Percentiles rank a stretch among this genome's conserved stretches.
Conservation (phyloP, 2,329 filamentous ascomycete genomes). For the Beauveria varroae region DNA sequence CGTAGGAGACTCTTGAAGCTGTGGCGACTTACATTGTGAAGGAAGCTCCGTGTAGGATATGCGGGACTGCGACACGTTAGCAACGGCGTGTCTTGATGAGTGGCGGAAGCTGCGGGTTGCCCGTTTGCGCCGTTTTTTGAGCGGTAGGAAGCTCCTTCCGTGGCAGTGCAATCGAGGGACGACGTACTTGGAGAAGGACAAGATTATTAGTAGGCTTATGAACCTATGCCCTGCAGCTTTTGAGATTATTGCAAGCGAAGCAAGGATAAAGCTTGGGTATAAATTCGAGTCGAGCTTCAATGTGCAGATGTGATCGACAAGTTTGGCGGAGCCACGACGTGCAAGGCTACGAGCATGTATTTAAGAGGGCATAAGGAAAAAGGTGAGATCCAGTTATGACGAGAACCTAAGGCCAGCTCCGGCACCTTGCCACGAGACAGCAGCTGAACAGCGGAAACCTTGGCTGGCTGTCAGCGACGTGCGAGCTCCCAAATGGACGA, state of each 20-base stretch:
- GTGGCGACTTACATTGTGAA: constrained; percentile 6
- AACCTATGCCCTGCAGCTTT: neutral
- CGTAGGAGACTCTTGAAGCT: neutral
- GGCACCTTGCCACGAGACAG: neutral
- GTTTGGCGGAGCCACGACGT: neutral
- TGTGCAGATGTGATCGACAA: constrained; percentile 11
- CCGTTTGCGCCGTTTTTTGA: neutral
- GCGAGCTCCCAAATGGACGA: neutral
- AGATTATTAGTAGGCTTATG: neutral
- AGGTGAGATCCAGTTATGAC: neutral
- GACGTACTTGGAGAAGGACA: neutral
- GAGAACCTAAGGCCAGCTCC: neutral
- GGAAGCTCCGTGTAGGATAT: neutral
- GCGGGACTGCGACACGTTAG: neutral
- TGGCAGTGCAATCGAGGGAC: neutral
- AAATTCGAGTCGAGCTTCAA: constrained; percentile 1
- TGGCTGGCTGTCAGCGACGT: neutral
- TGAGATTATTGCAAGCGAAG: neutral
- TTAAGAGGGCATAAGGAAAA: neutral
- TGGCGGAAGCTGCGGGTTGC: constrained; percentile 4
- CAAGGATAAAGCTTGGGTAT: neutral
- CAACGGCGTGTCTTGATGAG: neutral
- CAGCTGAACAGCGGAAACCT: neutral
- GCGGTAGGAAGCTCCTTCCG: neutral
- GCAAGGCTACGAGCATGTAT: constrained; percentile 6